phyloP scores from a whole-genome alignment of 2,329 filamentous ascomycete species.

The Didymosphaeria variabile region DNA sequence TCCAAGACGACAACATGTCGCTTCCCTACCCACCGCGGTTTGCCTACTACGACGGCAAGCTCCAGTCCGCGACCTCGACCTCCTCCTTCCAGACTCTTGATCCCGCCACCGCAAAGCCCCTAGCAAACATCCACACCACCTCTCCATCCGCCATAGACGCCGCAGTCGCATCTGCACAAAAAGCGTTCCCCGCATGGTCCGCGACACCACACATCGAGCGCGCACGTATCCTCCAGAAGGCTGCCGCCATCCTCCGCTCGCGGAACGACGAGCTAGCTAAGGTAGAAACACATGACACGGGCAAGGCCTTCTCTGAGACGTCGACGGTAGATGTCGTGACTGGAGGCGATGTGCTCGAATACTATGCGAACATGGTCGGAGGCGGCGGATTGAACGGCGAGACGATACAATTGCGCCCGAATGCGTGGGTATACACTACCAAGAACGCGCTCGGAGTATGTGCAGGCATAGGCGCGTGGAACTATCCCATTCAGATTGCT shows the following conservation, averaged over 20 bases:
- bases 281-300: constrained; percentile 84
- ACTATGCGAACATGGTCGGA: constrained; percentile 82
- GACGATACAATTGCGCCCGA: constrained; percentile 74
- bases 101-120: constrained; percentile 73
- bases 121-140: constrained; percentile 77
- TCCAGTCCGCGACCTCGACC: constrained; percentile 67
- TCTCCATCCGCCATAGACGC: constrained; percentile 73
- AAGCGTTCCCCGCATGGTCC: constrained; percentile 80
- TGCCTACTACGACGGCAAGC: constrained; percentile 78
- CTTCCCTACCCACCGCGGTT: constrained; percentile 63
- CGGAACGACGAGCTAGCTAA: constrained; percentile 82
- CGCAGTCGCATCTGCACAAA: constrained; percentile 74
- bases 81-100: constrained; percentile 76
- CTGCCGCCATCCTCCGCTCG: constrained; percentile 75
- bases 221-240: constrained; percentile 79
- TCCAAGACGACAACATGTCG: constrained; percentile 31
- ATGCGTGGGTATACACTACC: constrained; percentile 83
- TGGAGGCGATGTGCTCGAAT: constrained; percentile 85
- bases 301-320: constrained; percentile 86
- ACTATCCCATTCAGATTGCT: constrained; percentile 90
- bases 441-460: constrained; percentile 86
- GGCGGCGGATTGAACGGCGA: constrained; percentile 83
- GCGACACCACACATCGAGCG: constrained; percentile 77
- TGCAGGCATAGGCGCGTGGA: constrained; percentile 89
- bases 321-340: constrained; percentile 84